A percentile compares a stretch with the other conserved stretches of the same genome.
Conservation (phyloP, 306 rosid genomes). For the Acmispon strigosus region DNA sequence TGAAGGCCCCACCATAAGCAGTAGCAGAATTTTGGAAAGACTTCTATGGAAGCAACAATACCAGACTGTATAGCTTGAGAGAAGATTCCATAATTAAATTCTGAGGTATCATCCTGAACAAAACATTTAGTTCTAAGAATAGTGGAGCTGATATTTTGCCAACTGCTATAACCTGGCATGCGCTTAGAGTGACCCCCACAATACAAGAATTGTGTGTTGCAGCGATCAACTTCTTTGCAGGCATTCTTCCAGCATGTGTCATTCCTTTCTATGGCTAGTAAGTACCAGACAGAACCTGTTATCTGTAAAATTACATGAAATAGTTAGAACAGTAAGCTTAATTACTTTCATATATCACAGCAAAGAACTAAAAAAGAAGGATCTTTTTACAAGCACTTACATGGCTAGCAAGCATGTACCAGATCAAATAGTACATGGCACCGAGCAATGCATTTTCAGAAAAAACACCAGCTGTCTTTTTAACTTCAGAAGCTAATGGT, state of each 20-base stretch:
- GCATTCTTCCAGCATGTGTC: constrained; percentile 69
- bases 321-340: not conserved
- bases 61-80: constrained; percentile 45
- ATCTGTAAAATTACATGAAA: constrained; percentile 37
- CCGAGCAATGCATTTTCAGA: constrained; percentile 83
- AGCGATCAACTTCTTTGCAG: constrained; percentile 30
- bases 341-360: not conserved
- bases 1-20: constrained; percentile 97
- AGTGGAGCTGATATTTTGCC: constrained; percentile 38
- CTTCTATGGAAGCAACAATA: constrained; percentile 44
- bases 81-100: constrained; percentile 75
- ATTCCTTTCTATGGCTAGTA: constrained; percentile 68
- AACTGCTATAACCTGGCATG: constrained; percentile 31
- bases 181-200: constrained; percentile 42
- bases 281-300: constrained; percentile 82
- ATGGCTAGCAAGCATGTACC: constrained; percentile 85
- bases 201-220: constrained; percentile 46
- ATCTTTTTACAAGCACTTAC: constrained; percentile 36
- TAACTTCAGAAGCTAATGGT: constrained; percentile 77
- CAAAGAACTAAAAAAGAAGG: not conserved
- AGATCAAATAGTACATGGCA: constrained; percentile 77
- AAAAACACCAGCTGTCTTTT: constrained; percentile 80
- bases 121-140: constrained; percentile 46
- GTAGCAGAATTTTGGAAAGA: constrained; percentile 59
- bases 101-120: not conserved